A percentile compares a stretch with the other conserved stretches of the same genome.
Evolutionary conservation across 345 rosid species (phyloP).

Genomic region (Lumnitzera racemosa): DNA sequence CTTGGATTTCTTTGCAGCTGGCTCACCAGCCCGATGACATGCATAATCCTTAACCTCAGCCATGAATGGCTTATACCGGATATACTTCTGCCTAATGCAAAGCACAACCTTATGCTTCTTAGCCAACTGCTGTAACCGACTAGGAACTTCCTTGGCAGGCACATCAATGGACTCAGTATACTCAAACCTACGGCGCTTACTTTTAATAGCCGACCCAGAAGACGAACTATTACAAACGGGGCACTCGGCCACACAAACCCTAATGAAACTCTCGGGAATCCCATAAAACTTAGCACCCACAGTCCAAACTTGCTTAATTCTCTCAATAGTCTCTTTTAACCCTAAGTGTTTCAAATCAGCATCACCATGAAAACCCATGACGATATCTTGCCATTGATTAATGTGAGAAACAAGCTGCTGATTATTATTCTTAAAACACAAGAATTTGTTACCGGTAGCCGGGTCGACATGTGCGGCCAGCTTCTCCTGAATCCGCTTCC

Average conservation of each 20-base stretch:
- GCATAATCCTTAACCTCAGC: conserved; percentile 99
- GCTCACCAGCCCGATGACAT: conserved; percentile 99
- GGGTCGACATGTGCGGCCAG: conserved; percentile 66
- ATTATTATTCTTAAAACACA: conserved; percentile 85
- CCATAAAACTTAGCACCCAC: conserved; percentile 95
- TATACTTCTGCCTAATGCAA: conserved; percentile 96
- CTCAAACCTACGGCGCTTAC: conserved; percentile 81
- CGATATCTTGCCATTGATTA: conserved; percentile 93
- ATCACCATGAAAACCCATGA: conserved; percentile 86
- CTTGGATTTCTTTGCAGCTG: conserved; percentile 74
- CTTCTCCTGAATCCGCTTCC: conserved; percentile 99
- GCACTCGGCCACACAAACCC: conserved; percentile 92
- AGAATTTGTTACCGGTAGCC: conserved; percentile 62
- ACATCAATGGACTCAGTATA: conserved; percentile 94
- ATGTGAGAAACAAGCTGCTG: conserved; percentile 87
- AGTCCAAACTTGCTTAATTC: conserved; percentile 93
- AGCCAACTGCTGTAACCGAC: conserved; percentile 81
- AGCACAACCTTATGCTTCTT: conserved; percentile 95
- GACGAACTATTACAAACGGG: conserved; percentile 55
- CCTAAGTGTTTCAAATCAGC: conserved; percentile 90
- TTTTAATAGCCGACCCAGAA: conserved; percentile 67
- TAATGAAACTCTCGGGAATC: conserved; percentile 92
- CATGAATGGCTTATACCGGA: conserved; percentile 95
- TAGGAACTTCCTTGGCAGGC: conserved; percentile 90
- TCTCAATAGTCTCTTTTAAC: conserved; percentile 82